Evolutionary conservation across 192 early-diverging fungal genomes (phyloP), one percentile per base, ranked within the genome.

Genomic region (Linnemannia hyalina): DNA sequence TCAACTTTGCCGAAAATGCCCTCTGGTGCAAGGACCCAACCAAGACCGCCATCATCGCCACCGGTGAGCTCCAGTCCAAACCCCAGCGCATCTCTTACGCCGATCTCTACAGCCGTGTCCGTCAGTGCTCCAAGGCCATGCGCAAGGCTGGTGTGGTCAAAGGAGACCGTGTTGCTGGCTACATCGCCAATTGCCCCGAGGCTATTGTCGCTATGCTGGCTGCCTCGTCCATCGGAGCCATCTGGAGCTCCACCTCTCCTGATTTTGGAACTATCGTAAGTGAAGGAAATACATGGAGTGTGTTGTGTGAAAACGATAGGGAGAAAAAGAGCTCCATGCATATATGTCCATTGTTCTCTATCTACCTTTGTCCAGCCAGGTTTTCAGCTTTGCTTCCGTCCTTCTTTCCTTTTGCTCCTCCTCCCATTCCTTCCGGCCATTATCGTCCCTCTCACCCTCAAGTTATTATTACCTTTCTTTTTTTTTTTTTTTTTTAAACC

Each of bases 1-100:
- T 99, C 44, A 99, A 99, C 90, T 98, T 96, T 88, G 94, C 98
- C 35, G 97, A 99, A 82, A 98, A 99, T 85, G 78, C 97, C 18
- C 82, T 99, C 32, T 89, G 90, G 82, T 89, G 88, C 69, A 88
- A 89, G 49, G 88, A 89, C 52, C 42, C 81, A 8, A 76, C 88
- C 44, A 92, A 90, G 83, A 79, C 82, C 18, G 93, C 93, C 29
- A 89, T 93, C 41, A 89, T 93, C 69, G 92, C 92, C 29, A 88
- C 93, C 38, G 91, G 91, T 75, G 88, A 74, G 69, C 35, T 83
- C 18, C 78, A 81, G 70, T 1, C 35, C 23, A 63, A 52, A n/a
- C 78, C 74, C 22, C 75, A 69, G 16, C 63, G 60, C 18, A 88
- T 95, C 42, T 95, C 95, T 2, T 97, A 96, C 80, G 90, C 92